phyloP scores from a whole-genome alignment of 1,284 basidiomycete species.

The Schizophyllum commune region DNA sequence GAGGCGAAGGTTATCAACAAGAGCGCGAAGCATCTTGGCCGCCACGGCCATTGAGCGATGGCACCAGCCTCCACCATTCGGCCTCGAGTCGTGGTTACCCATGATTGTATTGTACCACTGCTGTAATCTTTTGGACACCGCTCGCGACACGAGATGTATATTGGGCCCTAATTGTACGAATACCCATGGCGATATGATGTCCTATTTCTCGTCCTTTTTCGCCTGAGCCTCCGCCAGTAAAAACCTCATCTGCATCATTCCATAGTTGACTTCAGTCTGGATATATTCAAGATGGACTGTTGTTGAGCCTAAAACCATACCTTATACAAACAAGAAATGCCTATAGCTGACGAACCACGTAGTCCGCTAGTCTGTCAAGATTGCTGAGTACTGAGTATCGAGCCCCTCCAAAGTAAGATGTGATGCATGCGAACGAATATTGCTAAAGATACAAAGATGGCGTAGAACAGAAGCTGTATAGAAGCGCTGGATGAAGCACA shows the following conservation, averaged over 20 bases:
- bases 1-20: slow-evolving; percentile 52
- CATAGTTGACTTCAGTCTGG: no score
- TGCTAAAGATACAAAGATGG: neutral
- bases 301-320: no score
- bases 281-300: no score
- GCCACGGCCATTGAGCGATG: slow-evolving; percentile 30
- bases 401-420: neutral
- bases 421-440: neutral
- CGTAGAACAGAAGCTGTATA: neutral
- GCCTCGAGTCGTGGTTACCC: neutral
- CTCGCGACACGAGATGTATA: neutral
- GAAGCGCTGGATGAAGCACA: neutral
- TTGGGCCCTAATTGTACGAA: neutral
- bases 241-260: no score
- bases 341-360: neutral
- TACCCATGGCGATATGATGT: neutral
- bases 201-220: no score
- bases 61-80: neutral
- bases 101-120: neutral
- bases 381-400: neutral
- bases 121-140: neutral
- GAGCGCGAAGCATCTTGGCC: slow-evolving; percentile 43
- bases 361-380: neutral
- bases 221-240: no score
- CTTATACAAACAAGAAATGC: no score